Evolutionary conservation across 2,329 filamentous ascomycete species (phyloP).

Genomic region (Cladosporium halotolerans): DNA sequence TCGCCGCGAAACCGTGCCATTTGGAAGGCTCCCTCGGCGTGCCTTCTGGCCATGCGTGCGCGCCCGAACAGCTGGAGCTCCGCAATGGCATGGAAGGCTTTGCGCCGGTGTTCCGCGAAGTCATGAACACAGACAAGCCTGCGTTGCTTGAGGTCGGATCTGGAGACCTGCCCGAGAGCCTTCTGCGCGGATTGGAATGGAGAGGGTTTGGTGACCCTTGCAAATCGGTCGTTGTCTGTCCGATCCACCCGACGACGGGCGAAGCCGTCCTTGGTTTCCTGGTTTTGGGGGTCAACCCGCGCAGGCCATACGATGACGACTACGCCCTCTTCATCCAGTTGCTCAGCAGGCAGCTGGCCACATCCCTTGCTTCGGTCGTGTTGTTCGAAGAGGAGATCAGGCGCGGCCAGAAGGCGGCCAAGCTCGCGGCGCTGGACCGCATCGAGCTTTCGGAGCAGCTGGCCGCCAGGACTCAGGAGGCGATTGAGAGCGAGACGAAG

Average conservation of each 20-base stretch:
- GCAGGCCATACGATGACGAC: conserved; percentile 72
- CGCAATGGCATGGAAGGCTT: conserved; percentile 66
- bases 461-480: conserved; percentile 53
- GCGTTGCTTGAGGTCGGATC: conserved; percentile 61
- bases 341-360: conserved; percentile 67
- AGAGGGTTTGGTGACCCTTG: conserved; percentile 67
- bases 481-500: conserved; percentile 60
- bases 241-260: conserved; percentile 69
- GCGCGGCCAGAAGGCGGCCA: conserved; percentile 65
- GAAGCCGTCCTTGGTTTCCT: conserved; percentile 72
- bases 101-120: conserved; percentile 67
- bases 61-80: conserved; percentile 60
- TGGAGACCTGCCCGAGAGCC: conserved; percentile 56
- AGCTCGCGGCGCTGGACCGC: conserved; percentile 67
- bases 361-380: conserved; percentile 73
- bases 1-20: conserved; percentile 57
- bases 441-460: conserved; percentile 73
- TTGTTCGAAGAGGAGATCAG: conserved; percentile 78
- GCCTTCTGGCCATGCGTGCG: conserved; percentile 55
- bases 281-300: conserved; percentile 70
- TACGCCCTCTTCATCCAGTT: conserved; percentile 73
- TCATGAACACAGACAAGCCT: conserved; percentile 62
- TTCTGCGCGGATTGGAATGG: conserved; percentile 63
- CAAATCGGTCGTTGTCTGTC: conserved; percentile 66
- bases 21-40: conserved; percentile 69